These are phyloP conservation scores for Tulasnella calospora DNA, from an alignment of 768 basidiomycete genomes.

Conservation along the genomic window DNA sequence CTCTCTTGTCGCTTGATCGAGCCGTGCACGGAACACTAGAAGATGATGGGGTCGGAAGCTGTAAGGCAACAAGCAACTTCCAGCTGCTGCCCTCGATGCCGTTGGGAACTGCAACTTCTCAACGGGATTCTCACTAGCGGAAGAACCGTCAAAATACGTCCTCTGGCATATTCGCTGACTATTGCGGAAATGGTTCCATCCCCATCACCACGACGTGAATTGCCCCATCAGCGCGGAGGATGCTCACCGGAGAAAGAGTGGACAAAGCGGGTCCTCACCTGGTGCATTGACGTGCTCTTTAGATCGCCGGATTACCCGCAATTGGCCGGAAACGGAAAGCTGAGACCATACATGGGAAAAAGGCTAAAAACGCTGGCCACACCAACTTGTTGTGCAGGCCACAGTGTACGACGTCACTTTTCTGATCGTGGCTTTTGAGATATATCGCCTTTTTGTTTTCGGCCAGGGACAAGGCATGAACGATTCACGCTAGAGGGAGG, in stretches of 20 bases:
- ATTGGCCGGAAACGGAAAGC: neutral
- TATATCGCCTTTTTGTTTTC: neutral
- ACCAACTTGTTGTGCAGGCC: neutral
- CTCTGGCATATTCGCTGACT: no score
- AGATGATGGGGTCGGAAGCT: neutral
- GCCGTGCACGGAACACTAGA: neutral
- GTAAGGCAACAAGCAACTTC: neutral
- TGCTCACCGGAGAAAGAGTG: neutral
- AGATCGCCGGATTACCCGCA: neutral
- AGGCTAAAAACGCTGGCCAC: neutral
- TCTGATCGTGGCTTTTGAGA: conserved; percentile 1
- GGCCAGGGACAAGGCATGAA: neutral
- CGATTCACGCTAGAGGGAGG: neutral
- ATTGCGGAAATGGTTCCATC: no score
- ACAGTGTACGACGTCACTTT: neutral
- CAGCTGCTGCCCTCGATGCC: no score
- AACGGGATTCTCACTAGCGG: no score
- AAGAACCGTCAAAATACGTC: no score
- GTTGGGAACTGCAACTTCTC: no score
- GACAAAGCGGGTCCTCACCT: neutral
- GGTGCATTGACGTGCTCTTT: neutral
- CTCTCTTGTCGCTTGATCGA: neutral
- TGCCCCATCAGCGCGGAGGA: neutral
- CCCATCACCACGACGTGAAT: neutral
- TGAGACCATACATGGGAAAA: neutral